Base-by-base conservation (phyloP, 2,329 filamentous ascomycete genomes). In the Pyrenophora seminiperda region DNA sequence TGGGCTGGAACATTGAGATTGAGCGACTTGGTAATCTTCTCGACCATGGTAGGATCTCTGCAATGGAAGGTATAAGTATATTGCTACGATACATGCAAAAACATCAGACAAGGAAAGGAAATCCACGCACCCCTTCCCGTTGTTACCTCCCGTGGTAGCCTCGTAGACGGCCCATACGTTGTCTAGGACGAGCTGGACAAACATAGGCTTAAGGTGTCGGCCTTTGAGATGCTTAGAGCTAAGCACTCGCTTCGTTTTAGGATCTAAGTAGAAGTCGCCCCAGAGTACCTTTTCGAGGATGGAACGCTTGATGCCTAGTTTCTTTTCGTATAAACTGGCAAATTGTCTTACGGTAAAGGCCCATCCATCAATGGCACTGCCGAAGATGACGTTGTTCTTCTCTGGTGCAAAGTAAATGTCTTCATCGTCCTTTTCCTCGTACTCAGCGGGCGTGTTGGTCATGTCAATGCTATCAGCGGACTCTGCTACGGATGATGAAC, bases 371-470 rank as follows among this genome's bases (percentile, higher is more conserved):
- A 96, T 88, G 52, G 94, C 94, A 71, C 93, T 97, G 77, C 91
- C 91, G 73, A 99, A 99, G 58, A 99, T 97, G 72, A 99, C 94
- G 68, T 99, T 99, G 73, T 97, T 97, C 75, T 93, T 96, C 70
- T 99, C 94, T 0, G 94, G 94, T 0, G 94, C 91, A 75, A 99
- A 99, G 73, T 99, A 99, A 19, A 99, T 86, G 71, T 97, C 92
- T 71, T 97, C 92, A 66, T 99, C 94, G 66, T 97, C 92, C 62
- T 86, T 86, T 71, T 97, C 94, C 71, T 97, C 87, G 62, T 91
- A 99, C 38, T 84, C 82, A 7, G 77, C 78, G 24, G 77, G 75
- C 0, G 79, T 79, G 30, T 71, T 73, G 33, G 76, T 79, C 2
- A 75, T 77, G 33, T 78, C 73, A 31, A 76, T 59, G 24, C 73